Evolutionary conservation across 2,329 filamentous ascomycete species (phyloP), one percentile per base, ranked within the genome.

Genomic region (Zalaria sp.): DNA sequence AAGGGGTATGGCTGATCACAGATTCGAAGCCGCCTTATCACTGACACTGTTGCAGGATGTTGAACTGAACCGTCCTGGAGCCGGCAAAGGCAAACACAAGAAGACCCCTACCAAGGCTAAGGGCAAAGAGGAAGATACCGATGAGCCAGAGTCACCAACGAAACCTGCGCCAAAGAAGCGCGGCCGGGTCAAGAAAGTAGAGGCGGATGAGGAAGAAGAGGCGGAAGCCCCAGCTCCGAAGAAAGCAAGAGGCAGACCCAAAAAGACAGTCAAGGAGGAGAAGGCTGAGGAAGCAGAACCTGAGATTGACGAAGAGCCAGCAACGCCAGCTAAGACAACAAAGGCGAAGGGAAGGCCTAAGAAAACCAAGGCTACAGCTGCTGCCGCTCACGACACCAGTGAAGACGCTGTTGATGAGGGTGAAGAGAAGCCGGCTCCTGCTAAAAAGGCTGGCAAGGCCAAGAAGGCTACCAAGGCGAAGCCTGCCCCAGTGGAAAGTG

Each of bases 1-100:
- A 81, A 29, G 86, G 86, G 8, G 87, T 93, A 72, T 64, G 82
- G 68, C 25, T 51, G 25, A 41, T 27, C 35, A 48, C 27, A 26
- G 25, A 25, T 27, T 40, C 46, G 48, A 34, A 27, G 2, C 52
- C 35, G 49, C 43, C 35, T 36, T 38, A 9, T 43, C 44, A 34
- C 50, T 55, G 39, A 53, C 42, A 18, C 27, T 25, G 39, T 4
- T 18, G 10, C 50, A 91, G 83, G 84, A 93, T 49, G 66, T 75
- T 3, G 81, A 83, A 54, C 73, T 76, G 63, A 93, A 91, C 57
- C 69, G 73, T 18, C 79, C 75, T 3, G 82, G 82, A 10, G 67
- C 71, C 52, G 71, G 29, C 29, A 65, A 45, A 25, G 39, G 39
- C 7, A 39, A n/a, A 25, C 80, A 81, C 25, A 83, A 82, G 54